These are phyloP conservation scores for Trichothecium sympodiale DNA, from an alignment of 2,329 filamentous ascomycete species.

Conservation along the genomic window DNA sequence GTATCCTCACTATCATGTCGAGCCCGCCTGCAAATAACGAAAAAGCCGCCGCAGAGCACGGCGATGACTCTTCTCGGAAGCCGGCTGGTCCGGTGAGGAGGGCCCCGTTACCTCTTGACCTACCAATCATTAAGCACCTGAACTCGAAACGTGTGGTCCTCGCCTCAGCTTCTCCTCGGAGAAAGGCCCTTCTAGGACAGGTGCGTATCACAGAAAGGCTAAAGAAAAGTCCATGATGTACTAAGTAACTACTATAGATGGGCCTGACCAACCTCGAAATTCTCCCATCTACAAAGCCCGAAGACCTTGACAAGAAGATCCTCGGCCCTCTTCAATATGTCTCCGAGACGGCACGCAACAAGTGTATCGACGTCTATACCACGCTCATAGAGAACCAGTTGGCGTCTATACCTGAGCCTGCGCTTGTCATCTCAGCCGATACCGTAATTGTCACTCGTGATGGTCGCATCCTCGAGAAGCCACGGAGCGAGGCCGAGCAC, in stretches of 20 bases:
- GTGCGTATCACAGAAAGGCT: conserved; percentile 23
- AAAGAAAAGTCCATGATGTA: not conserved
- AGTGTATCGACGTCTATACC: conserved; percentile 64
- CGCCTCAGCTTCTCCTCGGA: conserved; percentile 77
- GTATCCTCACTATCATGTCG: conserved; percentile 12
- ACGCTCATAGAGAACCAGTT: conserved; percentile 30
- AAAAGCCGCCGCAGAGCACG: conserved; percentile 27
- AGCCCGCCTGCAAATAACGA: conserved; percentile 36
- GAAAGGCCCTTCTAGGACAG: conserved; percentile 69
- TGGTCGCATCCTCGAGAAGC: conserved; percentile 84
- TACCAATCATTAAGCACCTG: conserved; percentile 70
- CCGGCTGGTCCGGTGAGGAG: conserved; percentile 26
- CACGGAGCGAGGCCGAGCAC: conserved; percentile 70
- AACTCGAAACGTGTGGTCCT: conserved; percentile 75
- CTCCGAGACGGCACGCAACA: conserved; percentile 70
- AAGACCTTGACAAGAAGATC: conserved; percentile 67
- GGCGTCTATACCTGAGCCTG: conserved; percentile 52
- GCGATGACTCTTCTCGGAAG: conserved; percentile 5
- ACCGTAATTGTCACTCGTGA: conserved; percentile 72
- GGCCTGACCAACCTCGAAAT: conserved; percentile 77
- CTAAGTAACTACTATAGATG: conserved; percentile 36
- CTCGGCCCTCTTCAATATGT: conserved; percentile 86
- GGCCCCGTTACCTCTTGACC: conserved; percentile 56
- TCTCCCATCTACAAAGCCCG: conserved; percentile 69
- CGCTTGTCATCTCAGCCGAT: conserved; percentile 79